A percentile compares a stretch with the other conserved stretches of the same genome.
Evolutionary conservation across 2,329 filamentous ascomycete genomes (phyloP).

Genomic region (Sporothrix inflata): DNA sequence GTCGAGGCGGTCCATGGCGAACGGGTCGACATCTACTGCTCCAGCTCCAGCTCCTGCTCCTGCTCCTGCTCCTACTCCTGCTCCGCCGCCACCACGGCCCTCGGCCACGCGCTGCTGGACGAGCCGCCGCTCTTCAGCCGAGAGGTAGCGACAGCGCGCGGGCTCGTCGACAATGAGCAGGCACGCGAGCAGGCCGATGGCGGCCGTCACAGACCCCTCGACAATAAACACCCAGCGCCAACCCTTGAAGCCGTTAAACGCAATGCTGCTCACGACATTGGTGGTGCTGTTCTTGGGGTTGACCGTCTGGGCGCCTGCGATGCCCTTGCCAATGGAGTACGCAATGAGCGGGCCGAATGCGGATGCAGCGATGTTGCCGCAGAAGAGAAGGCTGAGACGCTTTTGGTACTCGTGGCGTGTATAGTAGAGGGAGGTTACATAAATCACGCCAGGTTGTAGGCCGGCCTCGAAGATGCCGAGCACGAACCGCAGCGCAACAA

Average conservation of each 20-base stretch:
- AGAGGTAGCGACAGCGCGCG: conserved; percentile 51
- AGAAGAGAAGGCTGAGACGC: conserved; percentile 50
- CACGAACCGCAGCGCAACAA: conserved; percentile 39
- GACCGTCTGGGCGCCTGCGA: conserved; percentile 8
- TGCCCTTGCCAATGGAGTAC: conserved; percentile 22
- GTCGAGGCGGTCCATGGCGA: conserved; percentile 37
- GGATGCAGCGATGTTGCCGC: conserved; percentile 47
- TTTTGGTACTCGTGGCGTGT: conserved; percentile 53
- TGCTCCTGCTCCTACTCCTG: neutral
- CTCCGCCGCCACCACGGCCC: neutral
- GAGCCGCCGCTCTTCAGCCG: conserved; percentile 45
- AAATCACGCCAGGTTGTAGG: conserved; percentile 47
- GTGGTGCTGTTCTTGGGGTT: conserved; percentile 1
- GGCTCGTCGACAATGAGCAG: conserved; percentile 57
- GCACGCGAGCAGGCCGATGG: conserved; percentile 40
- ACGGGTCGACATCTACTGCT: conserved; percentile 30
- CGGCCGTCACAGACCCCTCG: conserved; percentile 48
- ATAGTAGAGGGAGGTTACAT: conserved; percentile 55
- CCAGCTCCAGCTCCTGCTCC: no score
- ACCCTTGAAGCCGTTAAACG: conserved; percentile 13
- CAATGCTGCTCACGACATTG: neutral
- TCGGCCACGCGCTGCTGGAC: conserved; percentile 37
- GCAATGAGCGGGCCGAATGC: conserved; percentile 46
- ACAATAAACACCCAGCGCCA: conserved; percentile 29
- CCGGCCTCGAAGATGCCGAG: conserved; percentile 48